A percentile compares a stretch with the other conserved stretches of the same genome.
phyloP scores from a whole-genome alignment of 805 yeast species.

The Torulaspora gathmanii region DNA sequence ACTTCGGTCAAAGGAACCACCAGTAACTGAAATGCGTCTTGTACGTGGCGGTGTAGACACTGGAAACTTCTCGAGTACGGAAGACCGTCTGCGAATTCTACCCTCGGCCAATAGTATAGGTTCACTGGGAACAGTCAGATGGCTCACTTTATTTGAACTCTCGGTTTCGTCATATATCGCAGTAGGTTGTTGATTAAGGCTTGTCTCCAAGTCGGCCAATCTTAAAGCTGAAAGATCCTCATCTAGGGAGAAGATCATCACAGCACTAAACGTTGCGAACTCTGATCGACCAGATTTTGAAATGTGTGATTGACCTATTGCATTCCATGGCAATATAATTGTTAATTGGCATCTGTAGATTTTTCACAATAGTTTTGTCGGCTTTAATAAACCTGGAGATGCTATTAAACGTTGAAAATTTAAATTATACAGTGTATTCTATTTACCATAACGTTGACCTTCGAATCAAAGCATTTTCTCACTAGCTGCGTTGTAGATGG shows the following conservation, averaged over 20 bases:
- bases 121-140: conserved; percentile 2
- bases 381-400: not conserved
- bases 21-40: conserved; percentile 23
- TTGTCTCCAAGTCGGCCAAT: conserved; percentile 2
- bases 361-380: not conserved
- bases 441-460: too few relatives aligned
- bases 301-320: not conserved
- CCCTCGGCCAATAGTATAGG: conserved; percentile 6
- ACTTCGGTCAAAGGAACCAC: not conserved
- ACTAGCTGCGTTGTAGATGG: conserved; percentile 26
- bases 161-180: conserved; percentile 8
- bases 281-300: not conserved
- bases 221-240: conserved; percentile 21
- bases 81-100: conserved; percentile 30
- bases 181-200: not conserved
- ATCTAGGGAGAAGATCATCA: conserved; percentile 27
- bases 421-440: conserved; percentile 1
- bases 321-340: not conserved
- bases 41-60: conserved; percentile 29
- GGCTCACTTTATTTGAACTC: not conserved
- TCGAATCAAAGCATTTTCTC: conserved; percentile 9
- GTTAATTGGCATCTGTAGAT: not conserved
- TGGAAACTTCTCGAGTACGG: conserved; percentile 29
- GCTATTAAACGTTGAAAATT: not conserved
- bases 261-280: not conserved